Evolutionary conservation across 2,329 filamentous ascomycete species (phyloP).

Genomic region (Neofusicoccum sp.): DNA sequence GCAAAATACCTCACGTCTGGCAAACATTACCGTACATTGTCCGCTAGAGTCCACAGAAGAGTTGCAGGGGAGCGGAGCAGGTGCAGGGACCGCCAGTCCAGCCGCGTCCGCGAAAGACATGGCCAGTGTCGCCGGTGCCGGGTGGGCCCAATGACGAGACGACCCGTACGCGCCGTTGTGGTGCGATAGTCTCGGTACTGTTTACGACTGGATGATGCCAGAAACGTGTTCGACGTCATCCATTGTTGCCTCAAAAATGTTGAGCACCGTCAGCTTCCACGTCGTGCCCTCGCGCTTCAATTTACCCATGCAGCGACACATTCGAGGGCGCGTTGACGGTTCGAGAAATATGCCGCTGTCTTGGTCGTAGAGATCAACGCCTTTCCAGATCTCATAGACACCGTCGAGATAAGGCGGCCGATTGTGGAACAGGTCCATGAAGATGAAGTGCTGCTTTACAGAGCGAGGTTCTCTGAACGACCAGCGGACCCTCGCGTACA

Average conservation of each 20-base stretch:
- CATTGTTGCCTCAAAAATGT: constrained; percentile 53
- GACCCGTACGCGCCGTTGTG: constrained; percentile 5
- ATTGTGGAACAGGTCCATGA: constrained; percentile 62
- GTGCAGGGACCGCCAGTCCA: neutral
- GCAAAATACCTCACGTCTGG: neutral
- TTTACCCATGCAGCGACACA: constrained; percentile 51
- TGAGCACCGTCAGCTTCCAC: constrained; percentile 48
- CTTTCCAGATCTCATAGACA: constrained; percentile 48
- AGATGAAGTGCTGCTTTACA: constrained; percentile 60
- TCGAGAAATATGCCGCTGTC: constrained; percentile 45
- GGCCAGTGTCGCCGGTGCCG: constrained; percentile 1
- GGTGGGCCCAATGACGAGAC: constrained; percentile 9
- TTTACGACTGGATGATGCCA: constrained; percentile 34
- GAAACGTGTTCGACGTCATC: constrained; percentile 55
- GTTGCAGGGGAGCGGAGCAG: neutral
- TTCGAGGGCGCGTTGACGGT: constrained; percentile 29
- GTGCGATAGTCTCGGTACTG: neutral
- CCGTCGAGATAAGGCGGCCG: constrained; percentile 55
- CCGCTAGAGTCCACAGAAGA: neutral
- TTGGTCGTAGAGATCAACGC: constrained; percentile 43
- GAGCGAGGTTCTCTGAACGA: constrained; percentile 54
- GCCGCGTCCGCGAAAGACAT: neutral
- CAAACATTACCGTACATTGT: neutral
- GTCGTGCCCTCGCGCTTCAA: constrained; percentile 46
- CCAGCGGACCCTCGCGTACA: constrained; percentile 59